Conservation (phyloP, 805 yeast species). For the Candida ponderosae region DNA sequence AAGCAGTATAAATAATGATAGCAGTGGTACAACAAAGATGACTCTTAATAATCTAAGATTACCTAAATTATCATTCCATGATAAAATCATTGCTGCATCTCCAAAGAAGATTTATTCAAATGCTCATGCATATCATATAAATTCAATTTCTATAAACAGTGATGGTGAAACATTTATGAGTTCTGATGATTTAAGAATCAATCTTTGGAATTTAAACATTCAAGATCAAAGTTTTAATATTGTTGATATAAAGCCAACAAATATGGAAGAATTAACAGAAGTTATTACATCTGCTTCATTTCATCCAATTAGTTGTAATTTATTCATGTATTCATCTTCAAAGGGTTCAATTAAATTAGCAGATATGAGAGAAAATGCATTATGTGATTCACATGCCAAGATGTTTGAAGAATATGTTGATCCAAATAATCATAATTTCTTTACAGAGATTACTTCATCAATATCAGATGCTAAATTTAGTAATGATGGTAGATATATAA, state of each 20-base stretch:
- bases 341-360: constrained; percentile 93
- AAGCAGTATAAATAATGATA: constrained; percentile 4
- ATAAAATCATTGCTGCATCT: constrained; percentile 89
- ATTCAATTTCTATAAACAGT: constrained; percentile 87
- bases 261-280: constrained; percentile 98
- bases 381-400: constrained; percentile 85
- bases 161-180: constrained; percentile 94
- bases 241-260: constrained; percentile 95
- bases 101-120: constrained; percentile 88
- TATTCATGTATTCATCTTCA: constrained; percentile 90
- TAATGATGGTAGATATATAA: constrained; percentile 88
- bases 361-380: constrained; percentile 92
- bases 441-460: constrained; percentile 92
- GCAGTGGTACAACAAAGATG: constrained; percentile 20
- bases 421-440: constrained; percentile 88
- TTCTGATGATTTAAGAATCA: constrained; percentile 91
- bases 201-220: constrained; percentile 90
- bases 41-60: constrained; percentile 48
- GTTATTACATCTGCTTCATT: constrained; percentile 95
- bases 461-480: constrained; percentile 92
- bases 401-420: constrained; percentile 90
- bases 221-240: constrained; percentile 95
- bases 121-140: constrained; percentile 97
- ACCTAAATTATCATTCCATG: constrained; percentile 90
- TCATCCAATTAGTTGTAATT: constrained; percentile 87